Percentiles rank a stretch among this genome's conserved stretches.
phyloP scores from a whole-genome alignment of 176 grass and related monocot genomes.

The Ensete ventricosum region DNA sequence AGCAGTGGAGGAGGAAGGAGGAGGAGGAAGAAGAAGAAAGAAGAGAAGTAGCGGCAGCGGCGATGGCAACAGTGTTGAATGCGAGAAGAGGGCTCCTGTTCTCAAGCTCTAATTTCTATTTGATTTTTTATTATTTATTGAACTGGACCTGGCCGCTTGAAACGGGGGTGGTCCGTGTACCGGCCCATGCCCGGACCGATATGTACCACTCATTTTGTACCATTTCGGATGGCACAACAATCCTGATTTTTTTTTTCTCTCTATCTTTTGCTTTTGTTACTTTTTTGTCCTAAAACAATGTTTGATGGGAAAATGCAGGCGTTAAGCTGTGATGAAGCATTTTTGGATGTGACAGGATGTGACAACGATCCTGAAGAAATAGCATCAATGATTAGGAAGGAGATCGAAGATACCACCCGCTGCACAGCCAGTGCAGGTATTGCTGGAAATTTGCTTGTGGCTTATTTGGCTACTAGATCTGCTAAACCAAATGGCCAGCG shows the following conservation, averaged over 20 bases:
- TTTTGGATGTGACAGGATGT: conserved; percentile 69
- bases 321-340: conserved; percentile 96
- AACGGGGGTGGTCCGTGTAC: too few species aligned
- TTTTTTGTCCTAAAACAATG: background rate
- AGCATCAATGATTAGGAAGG: conserved; percentile 47
- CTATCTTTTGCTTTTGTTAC: background rate
- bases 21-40: too few species aligned
- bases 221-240: too few species aligned
- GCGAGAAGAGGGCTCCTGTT: too few species aligned
- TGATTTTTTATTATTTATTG: too few species aligned
- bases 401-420: conserved; percentile 62
- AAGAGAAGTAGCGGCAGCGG: too few species aligned
- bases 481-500: conserved; percentile 91
- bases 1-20: too few species aligned
- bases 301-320: conserved; percentile 46
- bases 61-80: too few species aligned
- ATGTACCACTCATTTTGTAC: too few species aligned
- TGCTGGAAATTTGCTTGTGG: conserved; percentile 78
- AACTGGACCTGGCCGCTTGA: too few species aligned
- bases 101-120: too few species aligned
- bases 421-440: conserved; percentile 91
- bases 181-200: too few species aligned
- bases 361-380: conserved; percentile 41
- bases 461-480: conserved; percentile 79
- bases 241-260: background rate